These are phyloP conservation scores for Mycena chlorophos DNA, from an alignment of 768 basidiomycete genomes.

Conservation along the genomic window DNA sequence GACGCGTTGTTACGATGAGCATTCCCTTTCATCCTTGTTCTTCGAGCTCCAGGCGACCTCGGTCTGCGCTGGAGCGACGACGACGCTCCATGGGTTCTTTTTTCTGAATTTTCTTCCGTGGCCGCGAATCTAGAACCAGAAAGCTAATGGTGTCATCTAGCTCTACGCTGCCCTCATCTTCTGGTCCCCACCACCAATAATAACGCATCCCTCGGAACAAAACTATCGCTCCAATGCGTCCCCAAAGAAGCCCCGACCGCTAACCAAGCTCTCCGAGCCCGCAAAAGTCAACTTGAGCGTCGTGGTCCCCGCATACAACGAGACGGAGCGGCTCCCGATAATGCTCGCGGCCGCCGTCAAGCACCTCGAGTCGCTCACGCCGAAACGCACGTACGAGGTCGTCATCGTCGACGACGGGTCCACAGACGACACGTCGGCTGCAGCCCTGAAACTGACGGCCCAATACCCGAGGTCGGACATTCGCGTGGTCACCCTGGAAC, in stretches of 20 bases:
- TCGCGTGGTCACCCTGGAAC: constrained; percentile 72
- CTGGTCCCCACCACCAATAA: constrained; percentile 71
- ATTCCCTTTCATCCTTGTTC: constrained; percentile 89
- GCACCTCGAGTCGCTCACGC: constrained; percentile 49
- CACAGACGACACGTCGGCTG: constrained; percentile 66
- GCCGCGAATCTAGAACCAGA: not conserved
- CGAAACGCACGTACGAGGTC: constrained; percentile 69
- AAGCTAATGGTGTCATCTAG: constrained; percentile 39
- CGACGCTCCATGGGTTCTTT: constrained; percentile 40
- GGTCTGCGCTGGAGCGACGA: constrained; percentile 13
- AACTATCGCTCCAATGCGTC: constrained; percentile 62
- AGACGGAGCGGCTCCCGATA: constrained; percentile 72
- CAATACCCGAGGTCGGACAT: constrained; percentile 61
- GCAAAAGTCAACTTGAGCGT: constrained; percentile 72
- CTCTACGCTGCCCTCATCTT: constrained; percentile 67
- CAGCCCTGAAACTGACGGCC: constrained; percentile 64
- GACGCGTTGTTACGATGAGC: constrained; percentile 49
- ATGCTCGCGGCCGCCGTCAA: constrained; percentile 81
- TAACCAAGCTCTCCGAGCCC: constrained; percentile 56
- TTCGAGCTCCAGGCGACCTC: constrained; percentile 69
- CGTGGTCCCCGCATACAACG: constrained; percentile 92
- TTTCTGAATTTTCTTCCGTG: constrained; percentile 38
- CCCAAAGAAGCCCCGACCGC: constrained; percentile 52
- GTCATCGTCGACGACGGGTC: constrained; percentile 92
- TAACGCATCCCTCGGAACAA: constrained; percentile 65